Evolutionary conservation across 768 basidiomycete species (phyloP), one percentile per base, ranked within the genome.

Genomic region (Termitomyces sp.): DNA sequence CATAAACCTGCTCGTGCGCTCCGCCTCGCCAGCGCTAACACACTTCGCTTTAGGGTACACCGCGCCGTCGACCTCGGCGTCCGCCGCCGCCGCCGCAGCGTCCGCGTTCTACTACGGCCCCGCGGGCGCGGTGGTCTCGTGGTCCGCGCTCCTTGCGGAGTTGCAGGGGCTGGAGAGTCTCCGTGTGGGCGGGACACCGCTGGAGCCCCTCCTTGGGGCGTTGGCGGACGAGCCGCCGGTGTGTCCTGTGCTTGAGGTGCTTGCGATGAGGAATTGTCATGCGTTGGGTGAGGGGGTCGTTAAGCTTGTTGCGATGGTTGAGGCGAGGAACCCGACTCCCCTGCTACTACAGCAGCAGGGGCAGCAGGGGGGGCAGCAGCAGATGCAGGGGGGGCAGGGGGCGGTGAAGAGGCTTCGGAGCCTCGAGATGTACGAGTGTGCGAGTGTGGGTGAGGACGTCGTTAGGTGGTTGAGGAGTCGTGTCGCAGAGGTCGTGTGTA

Each of bases 241-340:
- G 31, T 89, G 87, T 66, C 88, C 90, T 6, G 75, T 76, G 55
- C 75, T 93, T 57, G 78, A 76, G 59, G 72, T 76, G 13, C 75
- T 93, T 46, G 80, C 81, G 30, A 74, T 91, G 78, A 81, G 82
- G 63, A 80, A 76, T 39, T 91, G 88, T 65, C 83, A 85, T 66
- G 76, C 81, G 24, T 85, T 87, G 64, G 78, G 77, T 34, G 88
- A 89, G 53, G 84, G 82, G 30, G 81, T 88, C 27, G 76, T 77
- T 53, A 86, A 85, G 71, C 78, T 91, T 20, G 87, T 92, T 27
- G 81, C 83, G 67, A 79, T 90, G 73, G 79, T 92, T 22, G 87
- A 90, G 49, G 80, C 81, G 57, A 76, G 89, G 54, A 91, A 91
- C 67, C 89, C 90, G n/a, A n/a, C n/a, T n/a, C n/a, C n/a, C n/a